Evolutionary conservation across 257 asterid species (phyloP).

Genomic region (Solanum neorickii): DNA sequence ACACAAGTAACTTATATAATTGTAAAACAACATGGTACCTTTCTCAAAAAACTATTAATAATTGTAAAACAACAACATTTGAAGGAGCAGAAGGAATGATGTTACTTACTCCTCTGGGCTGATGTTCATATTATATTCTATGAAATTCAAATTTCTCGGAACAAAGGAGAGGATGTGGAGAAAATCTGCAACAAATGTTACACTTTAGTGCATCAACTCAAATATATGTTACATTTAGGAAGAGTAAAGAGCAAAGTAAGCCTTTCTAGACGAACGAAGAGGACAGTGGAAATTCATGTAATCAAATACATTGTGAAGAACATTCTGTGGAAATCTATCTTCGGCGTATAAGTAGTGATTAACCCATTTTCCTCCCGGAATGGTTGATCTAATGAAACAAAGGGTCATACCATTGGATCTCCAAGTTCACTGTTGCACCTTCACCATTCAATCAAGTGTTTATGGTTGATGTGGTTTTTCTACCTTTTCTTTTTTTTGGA

Average conservation of each 20-base stretch:
- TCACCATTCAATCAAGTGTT: neutral
- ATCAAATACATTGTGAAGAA: neutral
- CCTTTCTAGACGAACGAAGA: neutral
- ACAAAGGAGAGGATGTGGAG: conserved; percentile 28
- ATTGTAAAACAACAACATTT: neutral
- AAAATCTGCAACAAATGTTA: conserved; percentile 18
- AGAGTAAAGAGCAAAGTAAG: neutral
- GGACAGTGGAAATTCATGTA: neutral
- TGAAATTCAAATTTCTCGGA: conserved; percentile 28
- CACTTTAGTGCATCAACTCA: neutral
- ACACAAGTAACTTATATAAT: neutral
- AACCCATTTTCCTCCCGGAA: neutral
- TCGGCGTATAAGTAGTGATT: neutral
- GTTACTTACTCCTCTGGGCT: conserved; percentile 19
- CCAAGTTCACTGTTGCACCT: neutral
- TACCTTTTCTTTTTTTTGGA: neutral
- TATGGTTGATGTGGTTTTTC: neutral
- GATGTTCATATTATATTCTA: conserved; percentile 8
- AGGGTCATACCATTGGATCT: neutral
- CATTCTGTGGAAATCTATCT: neutral
- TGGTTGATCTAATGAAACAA: neutral
- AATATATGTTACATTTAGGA: neutral
- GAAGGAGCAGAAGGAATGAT: neutral
- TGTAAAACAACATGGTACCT: neutral
- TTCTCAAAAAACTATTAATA: neutral